Percentiles rank a stretch among this genome's conserved stretches.
These are phyloP conservation scores for Allium sativum DNA, from an alignment of 106 monocot species.

Conservation along the genomic window DNA sequence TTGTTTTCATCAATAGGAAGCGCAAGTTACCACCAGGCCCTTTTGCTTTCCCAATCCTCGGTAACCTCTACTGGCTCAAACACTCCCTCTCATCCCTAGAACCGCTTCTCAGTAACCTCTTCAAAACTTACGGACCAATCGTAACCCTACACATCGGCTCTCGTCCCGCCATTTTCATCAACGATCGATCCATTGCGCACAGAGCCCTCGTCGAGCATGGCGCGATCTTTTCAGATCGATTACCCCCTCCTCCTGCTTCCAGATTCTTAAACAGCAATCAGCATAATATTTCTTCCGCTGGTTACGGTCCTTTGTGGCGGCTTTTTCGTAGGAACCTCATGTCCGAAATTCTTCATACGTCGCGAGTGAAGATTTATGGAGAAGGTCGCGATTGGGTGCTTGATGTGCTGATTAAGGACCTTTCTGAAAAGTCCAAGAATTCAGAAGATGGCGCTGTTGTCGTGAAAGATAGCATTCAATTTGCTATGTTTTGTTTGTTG, in stretches of 20 bases:
- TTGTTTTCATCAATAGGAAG: neutral
- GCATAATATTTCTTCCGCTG: constrained; percentile 20
- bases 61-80: constrained; percentile 4
- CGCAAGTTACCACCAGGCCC: neutral
- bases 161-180: constrained; percentile 25
- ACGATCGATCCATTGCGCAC: constrained; percentile 26
- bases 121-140: constrained; percentile 23
- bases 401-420: constrained; percentile 8
- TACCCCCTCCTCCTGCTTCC: neutral
- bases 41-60: neutral
- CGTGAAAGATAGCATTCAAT: constrained; percentile 26
- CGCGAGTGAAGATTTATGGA: constrained; percentile 15
- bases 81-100: constrained; percentile 8
- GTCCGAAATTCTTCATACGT: constrained; percentile 28
- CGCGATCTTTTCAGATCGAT: constrained; percentile 29
- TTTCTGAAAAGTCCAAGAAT: neutral
- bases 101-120: constrained; percentile 15
- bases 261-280: constrained; percentile 9
- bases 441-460: constrained; percentile 6
- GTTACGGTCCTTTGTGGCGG: constrained; percentile 46
- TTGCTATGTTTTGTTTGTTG: constrained; percentile 44
- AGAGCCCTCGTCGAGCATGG: constrained; percentile 27
- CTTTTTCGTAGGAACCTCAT: constrained; percentile 38
- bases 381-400: constrained; percentile 29
- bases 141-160: constrained; percentile 25